Conservation (phyloP, 768 basidiomycete genomes). For the Phanerochaete carnosa region DNA sequence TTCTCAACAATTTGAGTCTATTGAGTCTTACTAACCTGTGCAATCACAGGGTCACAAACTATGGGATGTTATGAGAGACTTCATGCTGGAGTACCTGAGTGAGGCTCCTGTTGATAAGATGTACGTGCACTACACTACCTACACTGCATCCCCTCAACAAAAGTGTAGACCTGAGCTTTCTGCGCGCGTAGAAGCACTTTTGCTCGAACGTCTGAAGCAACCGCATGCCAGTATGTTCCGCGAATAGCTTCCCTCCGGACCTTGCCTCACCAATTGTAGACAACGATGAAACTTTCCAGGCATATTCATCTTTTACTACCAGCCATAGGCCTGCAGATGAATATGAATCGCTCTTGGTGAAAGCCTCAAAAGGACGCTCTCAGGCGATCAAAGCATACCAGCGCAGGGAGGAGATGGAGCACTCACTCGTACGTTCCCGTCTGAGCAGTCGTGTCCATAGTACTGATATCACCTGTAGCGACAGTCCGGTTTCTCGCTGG, state of each 20-base stretch:
- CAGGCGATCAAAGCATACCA: constrained; percentile 58
- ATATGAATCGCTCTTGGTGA: constrained; percentile 75
- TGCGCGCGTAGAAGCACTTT: constrained; percentile 50
- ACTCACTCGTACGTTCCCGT: constrained; percentile 45
- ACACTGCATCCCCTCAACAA: not conserved
- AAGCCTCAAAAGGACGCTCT: constrained; percentile 70
- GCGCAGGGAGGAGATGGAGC: constrained; percentile 62
- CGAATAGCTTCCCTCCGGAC: not conserved
- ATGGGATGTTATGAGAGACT: constrained; percentile 72
- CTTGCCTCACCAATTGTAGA: constrained; percentile 37
- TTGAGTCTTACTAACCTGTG: not conserved
- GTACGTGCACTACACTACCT: constrained; percentile 25
- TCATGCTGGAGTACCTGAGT: constrained; percentile 68
- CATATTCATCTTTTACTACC: constrained; percentile 89
- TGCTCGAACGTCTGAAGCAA: constrained; percentile 66
- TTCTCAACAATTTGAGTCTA: not conserved
- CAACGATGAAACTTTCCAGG: constrained; percentile 76
- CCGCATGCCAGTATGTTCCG: constrained; percentile 65
- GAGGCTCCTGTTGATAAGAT: constrained; percentile 41
- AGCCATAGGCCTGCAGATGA: constrained; percentile 65
- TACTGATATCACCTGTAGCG: constrained; percentile 14
- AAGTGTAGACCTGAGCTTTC: constrained; percentile 39
- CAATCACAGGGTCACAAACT: constrained; percentile 58
- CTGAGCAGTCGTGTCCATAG: not conserved
- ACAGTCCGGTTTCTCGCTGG: constrained; percentile 39